Conservation (phyloP, 106 monocot genomes). For the Phalaenopsis aphrodite region DNA sequence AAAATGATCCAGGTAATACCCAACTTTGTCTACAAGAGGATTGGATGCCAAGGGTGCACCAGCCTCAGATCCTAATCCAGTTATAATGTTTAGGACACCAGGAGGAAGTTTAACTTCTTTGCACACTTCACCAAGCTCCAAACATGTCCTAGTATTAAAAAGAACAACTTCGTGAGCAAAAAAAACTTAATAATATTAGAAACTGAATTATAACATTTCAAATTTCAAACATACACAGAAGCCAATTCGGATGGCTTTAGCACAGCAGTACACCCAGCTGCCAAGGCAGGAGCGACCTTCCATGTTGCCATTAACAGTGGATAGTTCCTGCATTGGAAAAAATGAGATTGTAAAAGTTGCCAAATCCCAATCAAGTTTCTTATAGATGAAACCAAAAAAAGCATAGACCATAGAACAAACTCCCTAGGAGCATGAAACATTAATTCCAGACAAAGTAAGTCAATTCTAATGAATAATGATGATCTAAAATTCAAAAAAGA, state of each 20-base stretch:
- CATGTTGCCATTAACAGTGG: slow-evolving; percentile 95
- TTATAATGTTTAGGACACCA: slow-evolving; percentile 87
- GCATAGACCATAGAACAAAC: not conserved
- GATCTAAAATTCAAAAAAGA: not conserved
- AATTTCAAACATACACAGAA: slow-evolving; percentile 56
- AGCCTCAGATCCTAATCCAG: slow-evolving; percentile 88
- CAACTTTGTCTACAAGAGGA: slow-evolving; percentile 91
- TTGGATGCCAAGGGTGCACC: slow-evolving; percentile 89
- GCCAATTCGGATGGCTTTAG: slow-evolving; percentile 94
- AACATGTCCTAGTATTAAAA: slow-evolving; percentile 61
- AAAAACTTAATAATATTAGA: not conserved
- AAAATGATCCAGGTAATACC: not conserved
- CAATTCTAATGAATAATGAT: not conserved
- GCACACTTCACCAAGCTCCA: slow-evolving; percentile 86
- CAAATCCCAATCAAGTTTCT: not conserved
- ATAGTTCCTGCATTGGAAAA: slow-evolving; percentile 69
- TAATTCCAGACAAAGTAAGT: not conserved
- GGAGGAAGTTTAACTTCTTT: slow-evolving; percentile 90
- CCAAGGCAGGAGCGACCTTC: slow-evolving; percentile 98
- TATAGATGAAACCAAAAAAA: not conserved
- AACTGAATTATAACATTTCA: not conserved
- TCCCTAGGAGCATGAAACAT: slow-evolving; percentile 1
- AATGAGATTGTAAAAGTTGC: slow-evolving; percentile 4
- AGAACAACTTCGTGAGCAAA: not conserved
- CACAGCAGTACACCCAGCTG: slow-evolving; percentile 95